Conservation (phyloP, 31 red algal species). For the Bonnemaisonia californica region DNA sequence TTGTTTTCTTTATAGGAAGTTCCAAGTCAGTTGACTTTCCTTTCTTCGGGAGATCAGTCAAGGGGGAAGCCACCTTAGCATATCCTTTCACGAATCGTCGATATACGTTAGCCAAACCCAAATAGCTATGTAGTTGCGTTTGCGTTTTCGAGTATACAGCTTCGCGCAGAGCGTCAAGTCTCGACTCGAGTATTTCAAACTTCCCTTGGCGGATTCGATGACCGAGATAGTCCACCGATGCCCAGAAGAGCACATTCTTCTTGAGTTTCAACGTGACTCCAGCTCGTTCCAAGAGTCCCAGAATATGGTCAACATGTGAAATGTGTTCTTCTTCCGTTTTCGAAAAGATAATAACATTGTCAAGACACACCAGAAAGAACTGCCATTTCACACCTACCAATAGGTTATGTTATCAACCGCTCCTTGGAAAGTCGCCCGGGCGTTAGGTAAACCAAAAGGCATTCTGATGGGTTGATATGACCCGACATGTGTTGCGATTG, state of each 20-base stretch:
- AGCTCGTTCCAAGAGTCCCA: not conserved
- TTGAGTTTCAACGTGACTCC: slow-evolving; percentile 17
- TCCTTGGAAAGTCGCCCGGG: slow-evolving; percentile 31
- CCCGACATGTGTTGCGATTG: slow-evolving; percentile 10
- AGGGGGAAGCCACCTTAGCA: not conserved
- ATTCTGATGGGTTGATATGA: not conserved
- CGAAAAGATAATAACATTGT: slow-evolving; percentile 38
- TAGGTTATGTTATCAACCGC: slow-evolving; percentile 19
- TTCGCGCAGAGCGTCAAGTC: not conserved
- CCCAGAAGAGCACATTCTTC: slow-evolving; percentile 14
- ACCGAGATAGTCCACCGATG: slow-evolving; percentile 19
- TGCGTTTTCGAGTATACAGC: slow-evolving; percentile 1
- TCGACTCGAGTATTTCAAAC: not conserved
- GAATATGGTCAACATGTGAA: slow-evolving; percentile 18
- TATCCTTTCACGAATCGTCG: not conserved
- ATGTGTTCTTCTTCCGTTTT: slow-evolving; percentile 22
- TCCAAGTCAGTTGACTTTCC: not conserved
- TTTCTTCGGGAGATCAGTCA: not conserved
- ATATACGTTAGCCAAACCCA: slow-evolving; percentile 35
- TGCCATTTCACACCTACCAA: not conserved
- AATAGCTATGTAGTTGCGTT: slow-evolving; percentile 2
- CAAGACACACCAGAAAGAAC: slow-evolving; percentile 26
- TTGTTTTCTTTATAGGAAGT: not conserved
- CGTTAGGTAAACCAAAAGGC: slow-evolving; percentile 15
- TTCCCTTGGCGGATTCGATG: not conserved